Evolutionary conservation across 2,329 filamentous ascomycete species (phyloP), one percentile per base, ranked within the genome.

Genomic region (Aspergillus caelatus): DNA sequence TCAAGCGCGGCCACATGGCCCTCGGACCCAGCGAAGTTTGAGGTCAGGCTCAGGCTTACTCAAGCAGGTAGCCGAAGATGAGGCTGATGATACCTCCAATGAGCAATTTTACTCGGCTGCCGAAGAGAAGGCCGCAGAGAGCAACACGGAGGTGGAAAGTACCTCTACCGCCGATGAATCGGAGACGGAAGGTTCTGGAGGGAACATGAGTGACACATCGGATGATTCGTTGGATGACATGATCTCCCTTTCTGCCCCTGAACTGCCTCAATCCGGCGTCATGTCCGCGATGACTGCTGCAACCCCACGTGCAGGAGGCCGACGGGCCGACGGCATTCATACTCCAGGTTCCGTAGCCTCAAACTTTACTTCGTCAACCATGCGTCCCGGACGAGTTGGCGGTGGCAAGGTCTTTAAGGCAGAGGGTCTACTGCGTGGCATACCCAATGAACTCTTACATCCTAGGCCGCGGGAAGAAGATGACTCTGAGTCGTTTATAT

Each of bases 31-130:
- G 67, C 81, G 80, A 62, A 78, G 79, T 32, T 79, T 81, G 21
- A 77, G 79, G 59, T 80, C 83, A 0, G 76, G 81, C 1, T 82
- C 84, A 21, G 84, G 84, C 52, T 77, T 83, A 8, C 80, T 90
- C 34, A 88, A 89, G 68, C 88, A 87, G 52, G 83, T 87, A 28
- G 84, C 79, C 19, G 83, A 80, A 60, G 84, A 86, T 65, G 83
- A 84, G 56, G 90, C 91, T 34, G 92, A 96, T 62, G 93, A 96
- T 71, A 93, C 91, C 1, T 89, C 91, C 7, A 96, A 91, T 62
- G 94, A 98, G 73, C 90, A 93, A 70, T 97, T 97, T 80, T 97
- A 88, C 77, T 97, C 94, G 7, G 94, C 94, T 1, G 90, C 92
- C 2, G 94, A 97, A 75, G 93, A 96, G 67, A 86, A 88, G 66